Conservation (phyloP, 2,329 filamentous ascomycete species). For the Alternaria sp. region DNA sequence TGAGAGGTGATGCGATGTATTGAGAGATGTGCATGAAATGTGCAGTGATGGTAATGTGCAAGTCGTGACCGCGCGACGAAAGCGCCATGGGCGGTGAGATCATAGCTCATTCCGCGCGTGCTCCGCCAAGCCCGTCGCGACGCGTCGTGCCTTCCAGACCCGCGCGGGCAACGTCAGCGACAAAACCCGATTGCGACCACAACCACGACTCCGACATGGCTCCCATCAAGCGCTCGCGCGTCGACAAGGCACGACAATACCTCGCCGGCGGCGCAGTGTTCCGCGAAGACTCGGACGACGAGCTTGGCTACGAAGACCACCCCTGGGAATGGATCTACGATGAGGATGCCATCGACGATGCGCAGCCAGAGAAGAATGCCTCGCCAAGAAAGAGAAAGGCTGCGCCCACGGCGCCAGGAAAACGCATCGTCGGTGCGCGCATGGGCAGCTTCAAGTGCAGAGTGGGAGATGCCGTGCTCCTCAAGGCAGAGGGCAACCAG, state of each 20-base stretch:
- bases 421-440: conserved; percentile 78
- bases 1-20: conserved; percentile 6
- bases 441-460: conserved; percentile 83
- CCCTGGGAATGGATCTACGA: conserved; percentile 68
- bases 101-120: conserved; percentile 30
- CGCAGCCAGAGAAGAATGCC: conserved; percentile 31
- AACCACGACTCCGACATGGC: conserved; percentile 49
- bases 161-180: conserved; percentile 36
- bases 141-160: conserved; percentile 35
- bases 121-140: conserved; percentile 42
- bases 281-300: conserved; percentile 87
- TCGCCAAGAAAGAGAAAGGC: conserved; percentile 48
- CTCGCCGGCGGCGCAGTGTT: conserved; percentile 69
- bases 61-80: conserved; percentile 4
- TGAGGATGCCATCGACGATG: conserved; percentile 29
- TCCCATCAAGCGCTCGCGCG: conserved; percentile 51
- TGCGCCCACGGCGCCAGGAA: conserved; percentile 31
- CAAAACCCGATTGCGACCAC: conserved; percentile 28
- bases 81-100: conserved; percentile 23
- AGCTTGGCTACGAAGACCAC: conserved; percentile 67
- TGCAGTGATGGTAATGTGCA: not conserved
- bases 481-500: conserved; percentile 90
- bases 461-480: conserved; percentile 82
- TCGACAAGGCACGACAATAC: conserved; percentile 59
- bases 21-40: not conserved